phyloP scores from a whole-genome alignment of 768 basidiomycete species.

The Collybiopsis confluens region DNA sequence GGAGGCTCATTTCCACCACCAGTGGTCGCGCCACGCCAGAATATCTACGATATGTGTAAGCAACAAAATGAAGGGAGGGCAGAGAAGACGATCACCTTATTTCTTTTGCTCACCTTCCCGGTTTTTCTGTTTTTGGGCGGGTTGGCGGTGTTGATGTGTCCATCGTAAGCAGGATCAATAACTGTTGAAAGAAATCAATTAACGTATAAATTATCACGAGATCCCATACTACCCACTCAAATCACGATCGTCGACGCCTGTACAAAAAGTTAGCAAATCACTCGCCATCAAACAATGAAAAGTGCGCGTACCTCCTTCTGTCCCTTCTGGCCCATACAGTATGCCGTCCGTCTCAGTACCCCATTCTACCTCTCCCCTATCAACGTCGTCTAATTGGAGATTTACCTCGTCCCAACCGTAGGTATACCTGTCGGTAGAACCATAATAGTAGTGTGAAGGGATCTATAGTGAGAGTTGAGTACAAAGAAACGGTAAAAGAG shows the following conservation, averaged over 20 bases:
- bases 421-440: conserved; percentile 74
- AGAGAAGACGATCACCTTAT: too few relatives aligned
- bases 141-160: conserved; percentile 1
- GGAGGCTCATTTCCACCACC: conserved; percentile 88
- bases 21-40: conserved; percentile 96
- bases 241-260: conserved; percentile 1
- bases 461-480: conserved; percentile 32
- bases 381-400: conserved; percentile 67
- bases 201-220: neutral
- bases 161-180: neutral
- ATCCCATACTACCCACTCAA: neutral
- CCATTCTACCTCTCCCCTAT: conserved; percentile 65
- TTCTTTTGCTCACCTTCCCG: neutral
- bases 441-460: conserved; percentile 95
- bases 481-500: neutral
- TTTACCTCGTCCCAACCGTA: conserved; percentile 88
- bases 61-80: too few relatives aligned
- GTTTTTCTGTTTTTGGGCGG: neutral
- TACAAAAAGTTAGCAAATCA: neutral
- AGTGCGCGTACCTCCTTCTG: neutral
- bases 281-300: too few relatives aligned
- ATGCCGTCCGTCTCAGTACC: neutral
- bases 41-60: too few relatives aligned
- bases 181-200: neutral
- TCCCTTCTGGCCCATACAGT: neutral